Evolutionary conservation across 2,329 filamentous ascomycete species (phyloP).

Genomic region (Fusarium robinianum): DNA sequence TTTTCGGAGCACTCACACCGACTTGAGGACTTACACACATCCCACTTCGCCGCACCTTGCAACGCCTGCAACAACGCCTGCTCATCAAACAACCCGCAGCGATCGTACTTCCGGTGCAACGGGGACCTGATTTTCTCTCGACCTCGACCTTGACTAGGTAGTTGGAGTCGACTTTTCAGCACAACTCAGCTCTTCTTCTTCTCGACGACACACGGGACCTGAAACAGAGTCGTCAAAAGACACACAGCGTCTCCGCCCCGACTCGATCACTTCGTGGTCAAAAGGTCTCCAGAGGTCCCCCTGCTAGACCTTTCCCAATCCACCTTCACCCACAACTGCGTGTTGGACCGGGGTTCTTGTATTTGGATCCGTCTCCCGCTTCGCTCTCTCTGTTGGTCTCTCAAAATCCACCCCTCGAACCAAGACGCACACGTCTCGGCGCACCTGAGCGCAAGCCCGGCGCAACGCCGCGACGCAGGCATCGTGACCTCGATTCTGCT

Average conservation of each 20-base stretch:
- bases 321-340: constrained; percentile 37
- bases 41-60: constrained; percentile 14
- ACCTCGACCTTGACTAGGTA: constrained; percentile 7
- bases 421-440: constrained; percentile 21
- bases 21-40: too few species aligned
- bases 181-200: constrained; percentile 8
- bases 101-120: constrained; percentile 33
- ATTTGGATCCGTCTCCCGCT: constrained; percentile 21
- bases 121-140: constrained; percentile 22
- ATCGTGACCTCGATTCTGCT: constrained; percentile 37
- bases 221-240: constrained; percentile 15
- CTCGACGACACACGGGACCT: constrained; percentile 14
- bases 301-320: constrained; percentile 26
- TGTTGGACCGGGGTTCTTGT: constrained; percentile 16
- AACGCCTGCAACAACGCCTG: constrained; percentile 6
- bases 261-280: constrained; percentile 31
- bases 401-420: constrained; percentile 22
- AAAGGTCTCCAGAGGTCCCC: constrained; percentile 22
- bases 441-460: constrained; percentile 29
- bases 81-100: constrained; percentile 22
- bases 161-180: constrained; percentile 11
- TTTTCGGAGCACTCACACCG: too few species aligned
- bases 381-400: constrained; percentile 25
- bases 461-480: constrained; percentile 37
- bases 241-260: constrained; percentile 22